A percentile compares a stretch with the other conserved stretches of the same genome.
Evolutionary conservation across 2,329 filamentous ascomycete species (phyloP).

Genomic region (Didymella keratinophila): DNA sequence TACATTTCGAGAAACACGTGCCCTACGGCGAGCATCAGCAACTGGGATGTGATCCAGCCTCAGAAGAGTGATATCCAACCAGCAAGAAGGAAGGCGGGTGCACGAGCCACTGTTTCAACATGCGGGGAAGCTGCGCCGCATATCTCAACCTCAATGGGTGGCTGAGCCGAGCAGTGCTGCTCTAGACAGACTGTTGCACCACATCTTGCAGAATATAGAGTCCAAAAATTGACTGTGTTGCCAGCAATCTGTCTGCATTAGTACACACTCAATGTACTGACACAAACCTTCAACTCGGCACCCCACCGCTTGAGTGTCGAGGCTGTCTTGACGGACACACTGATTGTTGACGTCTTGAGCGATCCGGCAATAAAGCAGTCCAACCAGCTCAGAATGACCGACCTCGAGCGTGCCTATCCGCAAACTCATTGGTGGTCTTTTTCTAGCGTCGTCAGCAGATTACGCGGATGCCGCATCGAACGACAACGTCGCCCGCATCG

Average conservation of each 20-base stretch:
- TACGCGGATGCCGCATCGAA: constrained; percentile 21
- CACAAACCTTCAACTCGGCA: not conserved
- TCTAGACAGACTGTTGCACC: not conserved
- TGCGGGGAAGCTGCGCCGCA: constrained; percentile 9
- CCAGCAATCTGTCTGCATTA: not conserved
- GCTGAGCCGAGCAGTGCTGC: not conserved
- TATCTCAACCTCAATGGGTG: not conserved
- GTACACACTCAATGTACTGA: not conserved
- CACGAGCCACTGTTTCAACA: constrained; percentile 1
- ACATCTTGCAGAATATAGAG: not conserved
- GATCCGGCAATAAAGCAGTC: not conserved
- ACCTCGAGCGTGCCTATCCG: not conserved
- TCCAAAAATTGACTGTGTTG: not conserved
- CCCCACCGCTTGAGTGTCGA: not conserved
- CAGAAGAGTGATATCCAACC: not conserved
- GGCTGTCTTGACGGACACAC: not conserved
- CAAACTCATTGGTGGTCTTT: constrained; percentile 8
- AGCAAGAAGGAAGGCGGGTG: not conserved
- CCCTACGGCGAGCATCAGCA: not conserved
- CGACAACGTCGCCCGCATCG: not conserved
- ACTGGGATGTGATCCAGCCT: not conserved
- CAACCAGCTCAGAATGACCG: not conserved
- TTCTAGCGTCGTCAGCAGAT: constrained; percentile 29
- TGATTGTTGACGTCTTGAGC: not conserved
- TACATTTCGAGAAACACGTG: not conserved